These are phyloP conservation scores for Dipodascus albidus DNA, from an alignment of 805 yeast genomes.

Conservation along the genomic window DNA sequence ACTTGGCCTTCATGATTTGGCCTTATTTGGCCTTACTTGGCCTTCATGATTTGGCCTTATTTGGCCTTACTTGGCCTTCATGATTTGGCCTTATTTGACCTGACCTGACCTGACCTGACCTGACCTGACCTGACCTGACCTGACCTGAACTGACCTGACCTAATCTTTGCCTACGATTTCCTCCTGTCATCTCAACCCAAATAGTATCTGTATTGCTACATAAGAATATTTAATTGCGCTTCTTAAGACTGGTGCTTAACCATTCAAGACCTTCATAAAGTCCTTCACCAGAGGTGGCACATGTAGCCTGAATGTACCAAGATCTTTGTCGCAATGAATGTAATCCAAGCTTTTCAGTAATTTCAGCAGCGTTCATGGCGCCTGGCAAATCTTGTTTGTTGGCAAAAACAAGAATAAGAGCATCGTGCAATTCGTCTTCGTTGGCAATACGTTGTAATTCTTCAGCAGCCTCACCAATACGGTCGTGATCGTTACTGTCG, in stretches of 20 bases:
- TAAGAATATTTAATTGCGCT: conserved; percentile 22
- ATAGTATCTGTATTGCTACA: too few species aligned
- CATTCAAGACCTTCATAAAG: conserved; percentile 95
- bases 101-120: too few species aligned
- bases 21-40: too few species aligned
- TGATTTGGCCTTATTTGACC: too few species aligned
- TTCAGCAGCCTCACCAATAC: conserved; percentile 96
- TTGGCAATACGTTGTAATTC: conserved; percentile 96
- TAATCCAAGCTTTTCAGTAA: conserved; percentile 92
- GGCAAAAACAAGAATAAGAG: conserved; percentile 89
- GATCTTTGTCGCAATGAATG: conserved; percentile 98
- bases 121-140: too few species aligned
- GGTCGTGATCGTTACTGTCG: conserved; percentile 95
- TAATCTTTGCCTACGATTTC: too few species aligned
- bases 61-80: too few species aligned
- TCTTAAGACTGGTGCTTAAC: conserved; percentile 86
- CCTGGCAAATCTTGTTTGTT: conserved; percentile 98
- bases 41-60: too few species aligned
- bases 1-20: too few species aligned
- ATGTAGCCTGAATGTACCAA: conserved; percentile 98
- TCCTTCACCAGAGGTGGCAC: conserved; percentile 99
- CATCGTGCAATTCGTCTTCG: conserved; percentile 97
- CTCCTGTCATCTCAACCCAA: too few species aligned
- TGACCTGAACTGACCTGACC: too few species aligned
- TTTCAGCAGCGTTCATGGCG: conserved; percentile 98